A percentile compares a stretch with the other conserved stretches of the same genome.
These are phyloP conservation scores for Penicillium oxalicum DNA, from an alignment of 2,329 filamentous ascomycete genomes.

Conservation along the genomic window DNA sequence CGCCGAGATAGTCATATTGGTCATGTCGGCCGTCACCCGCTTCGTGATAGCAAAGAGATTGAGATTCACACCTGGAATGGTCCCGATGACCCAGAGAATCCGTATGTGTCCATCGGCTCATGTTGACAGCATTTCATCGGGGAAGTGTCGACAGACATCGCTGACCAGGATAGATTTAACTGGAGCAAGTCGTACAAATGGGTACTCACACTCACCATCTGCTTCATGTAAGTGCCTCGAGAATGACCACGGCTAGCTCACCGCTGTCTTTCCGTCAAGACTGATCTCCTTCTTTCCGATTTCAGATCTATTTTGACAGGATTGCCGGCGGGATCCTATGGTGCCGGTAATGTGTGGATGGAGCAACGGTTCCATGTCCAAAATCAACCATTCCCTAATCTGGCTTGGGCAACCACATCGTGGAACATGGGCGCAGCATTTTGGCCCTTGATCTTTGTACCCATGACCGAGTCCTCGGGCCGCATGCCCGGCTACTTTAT, in stretches of 20 bases:
- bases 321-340: slow-evolving; percentile 39
- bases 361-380: slow-evolving; percentile 28
- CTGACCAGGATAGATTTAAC: slow-evolving; percentile 19
- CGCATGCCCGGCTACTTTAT: slow-evolving; percentile 42
- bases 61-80: slow-evolving; percentile 29
- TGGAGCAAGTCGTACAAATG: slow-evolving; percentile 40
- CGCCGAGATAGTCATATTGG: slow-evolving; percentile 22
- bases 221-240: slow-evolving; percentile 31
- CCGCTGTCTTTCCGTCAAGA: too few relatives aligned
- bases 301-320: slow-evolving; percentile 37
- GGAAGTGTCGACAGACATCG: too few relatives aligned
- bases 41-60: slow-evolving; percentile 17
- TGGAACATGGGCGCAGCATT: slow-evolving; percentile 38
- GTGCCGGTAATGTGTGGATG: slow-evolving; percentile 30
- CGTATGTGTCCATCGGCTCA: slow-evolving; percentile 11
- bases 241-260: too few relatives aligned
- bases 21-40: slow-evolving; percentile 17
- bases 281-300: neutral
- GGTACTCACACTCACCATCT: slow-evolving; percentile 38
- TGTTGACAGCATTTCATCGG: too few relatives aligned
- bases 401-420: slow-evolving; percentile 30
- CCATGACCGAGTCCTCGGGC: slow-evolving; percentile 39
- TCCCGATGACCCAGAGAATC: slow-evolving; percentile 27
- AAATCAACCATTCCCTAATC: slow-evolving; percentile 30
- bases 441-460: slow-evolving; percentile 34